A percentile compares a stretch with the other conserved stretches of the same genome.
phyloP scores from a whole-genome alignment of 2,329 filamentous ascomycete genomes.

The Malbranchea zuffiana region DNA sequence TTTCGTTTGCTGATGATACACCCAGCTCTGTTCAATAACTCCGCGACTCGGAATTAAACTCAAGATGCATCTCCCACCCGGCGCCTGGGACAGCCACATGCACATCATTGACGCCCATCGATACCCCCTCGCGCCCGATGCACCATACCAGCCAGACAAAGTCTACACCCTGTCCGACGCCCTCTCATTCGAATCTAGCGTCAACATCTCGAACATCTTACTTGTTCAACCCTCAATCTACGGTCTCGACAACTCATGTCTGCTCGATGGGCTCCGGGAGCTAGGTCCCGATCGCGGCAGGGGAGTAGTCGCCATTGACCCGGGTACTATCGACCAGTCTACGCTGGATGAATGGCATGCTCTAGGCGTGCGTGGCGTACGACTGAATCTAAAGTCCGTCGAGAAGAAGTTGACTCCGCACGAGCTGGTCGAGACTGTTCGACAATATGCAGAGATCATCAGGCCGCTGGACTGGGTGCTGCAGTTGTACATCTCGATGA shows the following conservation, averaged over 20 bases:
- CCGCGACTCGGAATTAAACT: no score
- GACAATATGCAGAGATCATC: conserved; percentile 42
- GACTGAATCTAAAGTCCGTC: conserved; percentile 49
- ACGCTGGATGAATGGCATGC: conserved; percentile 45
- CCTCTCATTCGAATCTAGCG: conserved; percentile 39
- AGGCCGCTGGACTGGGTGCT: conserved; percentile 45
- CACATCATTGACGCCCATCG: conserved; percentile 47
- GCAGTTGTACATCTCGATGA: conserved; percentile 48
- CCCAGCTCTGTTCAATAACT: no score
- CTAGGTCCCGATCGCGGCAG: conserved; percentile 43
- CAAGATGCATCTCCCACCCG: conserved; percentile 19
- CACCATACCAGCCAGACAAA: conserved; percentile 41
- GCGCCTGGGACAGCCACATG: conserved; percentile 53
- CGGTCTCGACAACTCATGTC: conserved; percentile 48
- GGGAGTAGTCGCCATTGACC: conserved; percentile 48
- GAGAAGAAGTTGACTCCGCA: conserved; percentile 32
- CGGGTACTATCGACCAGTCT: conserved; percentile 27
- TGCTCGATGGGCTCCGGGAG: conserved; percentile 43
- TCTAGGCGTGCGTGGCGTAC: conserved; percentile 48
- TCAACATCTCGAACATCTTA: conserved; percentile 47
- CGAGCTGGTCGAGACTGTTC: conserved; percentile 36
- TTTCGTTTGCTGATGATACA: no score
- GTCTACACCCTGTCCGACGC: conserved; percentile 43
- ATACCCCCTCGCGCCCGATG: conserved; percentile 40
- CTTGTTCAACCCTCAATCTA: conserved; percentile 54